These are phyloP conservation scores for Mycocentrospora acerina DNA, from an alignment of 2,329 filamentous ascomycete genomes.

Conservation along the genomic window DNA sequence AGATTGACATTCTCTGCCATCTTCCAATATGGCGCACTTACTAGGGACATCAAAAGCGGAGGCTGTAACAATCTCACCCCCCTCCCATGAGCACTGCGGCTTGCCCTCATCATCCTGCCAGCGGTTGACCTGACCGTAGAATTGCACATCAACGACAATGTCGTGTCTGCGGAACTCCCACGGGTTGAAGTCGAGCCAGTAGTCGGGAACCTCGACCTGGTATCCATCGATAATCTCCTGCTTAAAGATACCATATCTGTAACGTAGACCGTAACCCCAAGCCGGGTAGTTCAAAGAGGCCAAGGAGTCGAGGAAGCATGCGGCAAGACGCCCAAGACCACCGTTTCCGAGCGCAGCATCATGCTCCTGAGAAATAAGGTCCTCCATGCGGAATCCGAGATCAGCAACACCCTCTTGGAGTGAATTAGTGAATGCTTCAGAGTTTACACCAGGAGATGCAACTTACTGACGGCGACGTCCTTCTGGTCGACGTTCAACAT, in stretches of 20 bases:
- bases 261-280: slow-evolving; percentile 95
- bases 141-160: slow-evolving; percentile 94
- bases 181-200: slow-evolving; percentile 99
- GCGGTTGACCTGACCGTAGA: slow-evolving; percentile 84
- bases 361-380: slow-evolving; percentile 91
- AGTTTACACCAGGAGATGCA: not conserved
- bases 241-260: slow-evolving; percentile 96
- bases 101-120: slow-evolving; percentile 72
- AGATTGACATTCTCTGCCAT: slow-evolving; percentile 6
- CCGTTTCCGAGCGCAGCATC: slow-evolving; percentile 96
- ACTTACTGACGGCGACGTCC: slow-evolving; percentile 73
- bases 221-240: slow-evolving; percentile 98
- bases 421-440: slow-evolving; percentile 15
- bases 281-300: slow-evolving; percentile 93
- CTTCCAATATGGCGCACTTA: slow-evolving; percentile 10
- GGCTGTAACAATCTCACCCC: slow-evolving; percentile 87
- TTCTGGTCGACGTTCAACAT: slow-evolving; percentile 96
- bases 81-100: slow-evolving; percentile 76
- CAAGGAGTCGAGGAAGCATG: slow-evolving; percentile 95
- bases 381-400: slow-evolving; percentile 95
- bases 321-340: slow-evolving; percentile 88
- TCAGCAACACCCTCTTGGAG: slow-evolving; percentile 74
- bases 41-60: slow-evolving; percentile 83
- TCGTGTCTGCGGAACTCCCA: slow-evolving; percentile 98
- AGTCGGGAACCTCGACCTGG: slow-evolving; percentile 96